phyloP scores from a whole-genome alignment of 768 basidiomycete species.

The Mycena vitilis region DNA sequence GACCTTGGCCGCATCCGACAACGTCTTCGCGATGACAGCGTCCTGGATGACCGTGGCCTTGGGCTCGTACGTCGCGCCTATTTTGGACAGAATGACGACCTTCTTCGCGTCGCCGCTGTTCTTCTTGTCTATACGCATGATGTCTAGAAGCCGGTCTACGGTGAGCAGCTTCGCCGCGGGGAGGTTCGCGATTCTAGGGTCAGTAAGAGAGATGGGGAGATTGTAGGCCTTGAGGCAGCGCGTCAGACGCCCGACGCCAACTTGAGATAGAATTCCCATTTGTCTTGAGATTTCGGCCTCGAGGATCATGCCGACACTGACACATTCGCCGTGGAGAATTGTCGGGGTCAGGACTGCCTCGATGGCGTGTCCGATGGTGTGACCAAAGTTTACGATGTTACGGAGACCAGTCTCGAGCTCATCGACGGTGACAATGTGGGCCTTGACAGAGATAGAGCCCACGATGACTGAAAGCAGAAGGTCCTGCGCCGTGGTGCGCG shows the following conservation, averaged over 20 bases:
- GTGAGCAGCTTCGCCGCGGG: constrained; percentile 79
- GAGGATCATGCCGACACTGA: constrained; percentile 95
- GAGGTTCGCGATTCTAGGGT: constrained; percentile 80
- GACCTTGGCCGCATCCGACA: constrained; percentile 85
- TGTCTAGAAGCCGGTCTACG: constrained; percentile 86
- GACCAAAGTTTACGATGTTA: constrained; percentile 99
- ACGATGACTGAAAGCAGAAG: constrained; percentile 92
- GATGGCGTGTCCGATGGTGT: constrained; percentile 98
- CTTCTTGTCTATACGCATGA: constrained; percentile 98
- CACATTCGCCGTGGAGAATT: constrained; percentile 96
- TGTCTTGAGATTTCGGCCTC: constrained; percentile 94
- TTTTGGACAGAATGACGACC: constrained; percentile 89
- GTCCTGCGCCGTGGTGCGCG: constrained; percentile 80
- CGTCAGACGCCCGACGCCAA: constrained; percentile 90
- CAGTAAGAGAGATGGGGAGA: constrained; percentile 84
- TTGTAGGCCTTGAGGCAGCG: constrained; percentile 92
- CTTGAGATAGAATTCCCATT: constrained; percentile 89
- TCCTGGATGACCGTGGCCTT: constrained; percentile 91
- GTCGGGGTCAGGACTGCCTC: constrained; percentile 95
- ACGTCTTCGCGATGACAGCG: constrained; percentile 80
- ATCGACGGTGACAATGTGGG: constrained; percentile 97
- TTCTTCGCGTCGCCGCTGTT: constrained; percentile 94
- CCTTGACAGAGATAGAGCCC: constrained; percentile 94
- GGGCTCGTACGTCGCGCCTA: constrained; percentile 92
- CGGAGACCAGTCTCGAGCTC: constrained; percentile 96